Conservation (phyloP, 345 rosid genomes). For the Populus pruinosa region DNA sequence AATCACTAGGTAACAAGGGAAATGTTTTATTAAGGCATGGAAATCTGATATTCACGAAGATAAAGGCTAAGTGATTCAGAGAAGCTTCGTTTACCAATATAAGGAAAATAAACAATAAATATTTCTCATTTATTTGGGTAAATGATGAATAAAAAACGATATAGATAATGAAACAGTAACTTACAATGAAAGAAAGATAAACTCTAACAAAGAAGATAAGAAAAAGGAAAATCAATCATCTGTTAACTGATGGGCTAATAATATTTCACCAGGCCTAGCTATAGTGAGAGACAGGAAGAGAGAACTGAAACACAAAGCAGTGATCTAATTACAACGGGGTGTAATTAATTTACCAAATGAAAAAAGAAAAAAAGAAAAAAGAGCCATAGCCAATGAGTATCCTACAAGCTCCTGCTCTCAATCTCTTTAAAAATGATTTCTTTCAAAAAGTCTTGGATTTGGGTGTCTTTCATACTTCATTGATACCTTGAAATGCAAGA, state of each 20-base stretch:
- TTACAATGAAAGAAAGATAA: background rate
- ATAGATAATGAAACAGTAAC: background rate
- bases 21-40: background rate
- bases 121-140: background rate
- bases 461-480: background rate
- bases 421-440: background rate
- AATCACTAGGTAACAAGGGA: background rate
- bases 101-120: background rate
- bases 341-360: background rate
- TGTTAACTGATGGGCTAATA: background rate
- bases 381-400: background rate
- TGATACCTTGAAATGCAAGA: background rate
- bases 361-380: background rate
- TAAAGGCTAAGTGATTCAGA: background rate
- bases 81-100: slow-evolving; percentile 13
- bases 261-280: background rate
- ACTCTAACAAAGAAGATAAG: background rate
- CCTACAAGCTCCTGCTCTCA: background rate
- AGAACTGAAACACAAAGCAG: background rate
- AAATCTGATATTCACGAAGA: slow-evolving; percentile 10
- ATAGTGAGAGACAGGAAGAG: background rate
- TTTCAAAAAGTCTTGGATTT: background rate
- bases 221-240: background rate
- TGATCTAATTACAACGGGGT: background rate
- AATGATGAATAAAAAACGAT: background rate